Evolutionary conservation across 192 early-diverging fungal species (phyloP), one percentile per base, ranked within the genome.

Genomic region (Coemansia sp.): DNA sequence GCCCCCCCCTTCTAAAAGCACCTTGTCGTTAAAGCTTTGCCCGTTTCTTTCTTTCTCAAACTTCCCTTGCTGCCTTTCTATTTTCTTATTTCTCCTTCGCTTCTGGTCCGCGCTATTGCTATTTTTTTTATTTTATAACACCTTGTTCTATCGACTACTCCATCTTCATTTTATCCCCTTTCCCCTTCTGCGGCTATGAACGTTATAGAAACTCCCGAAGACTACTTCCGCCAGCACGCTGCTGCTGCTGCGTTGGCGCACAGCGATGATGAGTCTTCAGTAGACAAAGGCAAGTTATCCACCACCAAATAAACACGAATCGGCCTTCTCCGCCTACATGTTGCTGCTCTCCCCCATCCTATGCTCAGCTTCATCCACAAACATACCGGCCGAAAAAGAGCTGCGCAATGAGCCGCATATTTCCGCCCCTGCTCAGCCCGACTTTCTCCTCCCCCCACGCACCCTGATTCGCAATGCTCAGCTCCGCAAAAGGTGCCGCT

Each of bases 181-280:
- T 55, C 29, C 34, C 26, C 1, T 18, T 29, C n/a, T 21, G 59
- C 33, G 23, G 18, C 53, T 18, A 73, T 75, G 73, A 73, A 75
- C 33, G 64, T 79, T 33, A 67, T 69, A 68, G 59, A 66, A 67
- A 81, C 70, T 29, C 79, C 72, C 26, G 79, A 81, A 59, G 79
- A 81, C 35, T 81, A 81, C 67, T 81, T 81, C 29, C 70, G 70
- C 64, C 79, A 72, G 43, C 58, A 75, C 49, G 73, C 79, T 23
- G 78, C 71, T 23, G 78, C 71, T 21, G 65, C 68, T 18, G 70
- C 69, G 39, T 63, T 75, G 13, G 52, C 75, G 56, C 79, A 65
- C 28, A 72, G 58, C 61, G 64, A 65, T 61, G 79, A 75, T 12
- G 76, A 74, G 57, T 42, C 40, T 20, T 33, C 59, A 1, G 79